Evolutionary conservation across 208 protist species (phyloP), one percentile per base, ranked within the genome.

Genomic region (Wallacemonas sp.): DNA sequence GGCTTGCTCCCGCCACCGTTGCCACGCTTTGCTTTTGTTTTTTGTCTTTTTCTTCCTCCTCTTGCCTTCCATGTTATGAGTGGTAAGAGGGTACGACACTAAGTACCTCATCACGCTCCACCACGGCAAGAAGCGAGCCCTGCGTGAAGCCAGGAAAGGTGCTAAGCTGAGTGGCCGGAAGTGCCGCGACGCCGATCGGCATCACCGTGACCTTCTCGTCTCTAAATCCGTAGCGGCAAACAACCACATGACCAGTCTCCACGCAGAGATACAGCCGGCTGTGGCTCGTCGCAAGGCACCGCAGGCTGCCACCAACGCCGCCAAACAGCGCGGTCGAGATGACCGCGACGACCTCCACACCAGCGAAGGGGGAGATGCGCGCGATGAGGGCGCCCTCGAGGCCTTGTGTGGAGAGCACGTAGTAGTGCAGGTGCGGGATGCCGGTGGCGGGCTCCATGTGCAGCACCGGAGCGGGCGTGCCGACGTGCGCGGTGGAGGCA

Each of bases 11-110:
- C 15, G 10, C 36, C 15, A 8, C 30, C 13, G 32, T 59, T 27
- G 10, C 53, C 30, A 24, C 19, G 29, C 38, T 21, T 42, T 42
- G 27, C 42, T 37, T 5, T 41, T 60, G 0, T 27, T 64, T 37
- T 39, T 19, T 39, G 38, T 46, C 52, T 54, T 3, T 59, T 44
- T 36, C 24, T 41, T 46, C 50, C 24, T 54, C 30, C 3, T 8
- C 10, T 5, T 63, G 39, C 12, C 24, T 1, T 24, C 37, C 1
- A 46, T 13, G 2, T 82, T 62, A 85, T 1, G 67, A 55, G 60
- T 96, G 86, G 65, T 92, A 93, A 3, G 78, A 91, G 0, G 91
- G 87, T 3, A 93, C 38, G 60, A 94, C 74, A 26, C 26, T 54
- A 12, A 93, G 54, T 0, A 66, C 60, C 37, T 82, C 79, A 26